A percentile compares a stretch with the other conserved stretches of the same genome.
Evolutionary conservation across 805 yeast genomes (phyloP).

Genomic region (Starmera dryadoides): DNA sequence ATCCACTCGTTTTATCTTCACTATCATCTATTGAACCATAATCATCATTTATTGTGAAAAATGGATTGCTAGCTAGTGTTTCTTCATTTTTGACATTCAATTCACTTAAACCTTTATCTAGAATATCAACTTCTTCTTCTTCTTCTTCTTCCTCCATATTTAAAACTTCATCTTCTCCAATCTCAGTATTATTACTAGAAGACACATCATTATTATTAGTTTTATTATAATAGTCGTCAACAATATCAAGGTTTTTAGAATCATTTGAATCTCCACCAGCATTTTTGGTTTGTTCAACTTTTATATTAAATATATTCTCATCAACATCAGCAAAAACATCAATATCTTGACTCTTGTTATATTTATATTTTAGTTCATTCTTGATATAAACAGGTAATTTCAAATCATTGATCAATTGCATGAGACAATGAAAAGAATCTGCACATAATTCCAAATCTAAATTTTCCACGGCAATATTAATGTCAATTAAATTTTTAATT

Average conservation of each 20-base stretch:
- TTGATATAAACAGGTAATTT: slow-evolving; percentile 58
- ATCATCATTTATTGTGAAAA: slow-evolving; percentile 5
- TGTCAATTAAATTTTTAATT: slow-evolving; percentile 22
- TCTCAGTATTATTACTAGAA: not conserved
- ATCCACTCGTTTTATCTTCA: slow-evolving; percentile 5
- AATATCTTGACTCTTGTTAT: slow-evolving; percentile 22
- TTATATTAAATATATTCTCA: slow-evolving; percentile 19
- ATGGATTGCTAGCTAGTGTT: slow-evolving; percentile 10
- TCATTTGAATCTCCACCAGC: not conserved
- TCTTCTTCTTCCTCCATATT: not conserved
- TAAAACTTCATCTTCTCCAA: not conserved
- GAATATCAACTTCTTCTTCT: slow-evolving; percentile 12
- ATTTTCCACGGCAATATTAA: slow-evolving; percentile 42
- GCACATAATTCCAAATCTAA: slow-evolving; percentile 61
- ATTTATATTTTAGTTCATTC: slow-evolving; percentile 52
- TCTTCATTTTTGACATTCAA: slow-evolving; percentile 13
- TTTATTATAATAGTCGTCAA: slow-evolving; percentile 9
- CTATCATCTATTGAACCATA: not conserved
- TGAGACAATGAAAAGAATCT: slow-evolving; percentile 70
- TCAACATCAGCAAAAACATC: slow-evolving; percentile 36
- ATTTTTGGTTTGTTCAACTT: not conserved
- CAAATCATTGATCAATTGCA: slow-evolving; percentile 63
- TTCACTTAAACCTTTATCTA: slow-evolving; percentile 23
- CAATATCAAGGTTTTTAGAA: not conserved
- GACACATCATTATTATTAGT: not conserved